A percentile compares a stretch with the other conserved stretches of the same genome.
phyloP scores from a whole-genome alignment of 495 filamentous ascomycete genomes.

The Aspergillus steynii region DNA sequence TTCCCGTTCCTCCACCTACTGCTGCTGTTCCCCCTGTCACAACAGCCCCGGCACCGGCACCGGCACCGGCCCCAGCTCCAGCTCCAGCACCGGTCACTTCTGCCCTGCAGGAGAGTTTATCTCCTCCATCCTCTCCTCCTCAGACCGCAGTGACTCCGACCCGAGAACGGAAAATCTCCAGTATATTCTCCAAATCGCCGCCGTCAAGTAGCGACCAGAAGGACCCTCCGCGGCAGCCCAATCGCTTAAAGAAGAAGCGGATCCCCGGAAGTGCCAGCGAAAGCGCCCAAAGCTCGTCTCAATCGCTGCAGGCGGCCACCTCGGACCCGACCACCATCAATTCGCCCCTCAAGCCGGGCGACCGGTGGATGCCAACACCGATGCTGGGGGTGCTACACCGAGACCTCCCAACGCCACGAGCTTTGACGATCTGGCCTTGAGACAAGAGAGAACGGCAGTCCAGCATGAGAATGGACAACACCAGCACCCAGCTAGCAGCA shows the following conservation, averaged over 20 bases:
- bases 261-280: constrained; percentile 70
- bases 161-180: constrained; percentile 66
- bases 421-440: constrained; percentile 22
- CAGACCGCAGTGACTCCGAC: constrained; percentile 59
- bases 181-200: constrained; percentile 69
- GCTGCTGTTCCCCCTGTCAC: constrained; percentile 3
- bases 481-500: constrained; percentile 15
- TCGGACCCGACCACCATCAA: constrained; percentile 25
- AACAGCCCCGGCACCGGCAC: constrained; percentile 16
- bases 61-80: neutral
- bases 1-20: neutral
- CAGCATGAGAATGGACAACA: constrained; percentile 18
- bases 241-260: constrained; percentile 83
- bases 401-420: constrained; percentile 28
- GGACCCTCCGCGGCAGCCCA: constrained; percentile 61
- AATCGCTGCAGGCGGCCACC: constrained; percentile 59
- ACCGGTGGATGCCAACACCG: constrained; percentile 19
- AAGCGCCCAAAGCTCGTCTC: constrained; percentile 83
- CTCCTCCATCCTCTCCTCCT: constrained; percentile 36
- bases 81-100: neutral
- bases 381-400: constrained; percentile 36
- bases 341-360: constrained; percentile 19
- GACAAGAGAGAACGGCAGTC: constrained; percentile 20
- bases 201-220: constrained; percentile 53
- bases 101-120: constrained; percentile 48